Conservation (phyloP, 1,284 basidiomycete species). For the Taiwanofungus camphoratus region DNA sequence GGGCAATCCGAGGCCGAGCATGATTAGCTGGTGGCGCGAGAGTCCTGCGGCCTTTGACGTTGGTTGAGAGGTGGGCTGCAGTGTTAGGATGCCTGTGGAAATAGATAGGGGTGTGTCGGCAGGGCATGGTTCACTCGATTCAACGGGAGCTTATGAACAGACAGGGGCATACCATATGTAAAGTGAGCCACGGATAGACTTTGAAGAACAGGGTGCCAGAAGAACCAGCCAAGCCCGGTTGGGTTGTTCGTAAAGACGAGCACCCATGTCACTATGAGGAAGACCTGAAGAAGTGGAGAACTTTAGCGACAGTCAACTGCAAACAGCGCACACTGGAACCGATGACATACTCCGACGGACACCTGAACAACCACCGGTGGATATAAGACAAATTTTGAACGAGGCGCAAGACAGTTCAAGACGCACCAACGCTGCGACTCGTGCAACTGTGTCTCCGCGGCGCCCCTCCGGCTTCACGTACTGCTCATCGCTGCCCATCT, state of each 20-base stretch:
- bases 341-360: constrained; percentile 23
- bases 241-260: constrained; percentile 47
- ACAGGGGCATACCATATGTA: constrained; percentile 45
- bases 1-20: constrained; percentile 47
- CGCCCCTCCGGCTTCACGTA: constrained; percentile 33
- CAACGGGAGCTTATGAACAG: not conserved
- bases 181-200: constrained; percentile 48
- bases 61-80: constrained; percentile 67
- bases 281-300: too few species aligned
- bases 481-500: constrained; percentile 35
- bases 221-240: constrained; percentile 49
- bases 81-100: constrained; percentile 59
- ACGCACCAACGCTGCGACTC: constrained; percentile 36
- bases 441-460: constrained; percentile 34
- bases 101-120: not conserved
- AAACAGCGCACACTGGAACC: not conserved
- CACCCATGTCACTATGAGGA: constrained; percentile 48
- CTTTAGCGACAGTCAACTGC: too few species aligned
- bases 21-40: constrained; percentile 54
- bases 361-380: constrained; percentile 13
- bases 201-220: constrained; percentile 59
- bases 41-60: constrained; percentile 62
- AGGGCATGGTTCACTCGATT: not conserved
- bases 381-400: constrained; percentile 1
- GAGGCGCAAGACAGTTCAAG: not conserved